Percentiles rank a stretch among this genome's conserved stretches.
Evolutionary conservation across 192 early-diverging fungal genomes (phyloP).

Genomic region (Entophlyctis luteolus): DNA sequence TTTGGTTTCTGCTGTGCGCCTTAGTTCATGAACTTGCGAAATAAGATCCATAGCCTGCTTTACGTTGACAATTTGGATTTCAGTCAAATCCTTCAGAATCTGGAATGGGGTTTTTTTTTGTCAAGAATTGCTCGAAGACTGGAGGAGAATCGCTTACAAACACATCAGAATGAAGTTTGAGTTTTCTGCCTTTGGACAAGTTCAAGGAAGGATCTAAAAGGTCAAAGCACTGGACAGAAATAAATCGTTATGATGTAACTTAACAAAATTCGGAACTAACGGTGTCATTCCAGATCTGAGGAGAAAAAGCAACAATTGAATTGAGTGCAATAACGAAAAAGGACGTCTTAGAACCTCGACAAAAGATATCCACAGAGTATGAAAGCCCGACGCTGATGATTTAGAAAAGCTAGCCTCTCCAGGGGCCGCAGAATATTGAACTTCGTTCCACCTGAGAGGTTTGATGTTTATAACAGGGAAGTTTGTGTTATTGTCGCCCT

Average conservation of each 20-base stretch:
- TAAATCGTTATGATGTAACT: neutral
- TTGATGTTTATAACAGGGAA: neutral
- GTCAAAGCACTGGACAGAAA: conserved; percentile 1
- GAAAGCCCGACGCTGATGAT: neutral
- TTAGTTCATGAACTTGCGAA: neutral
- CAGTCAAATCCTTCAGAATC: conserved; percentile 1
- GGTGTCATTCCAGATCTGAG: neutral
- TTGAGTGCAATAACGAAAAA: neutral
- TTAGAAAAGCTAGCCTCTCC: neutral
- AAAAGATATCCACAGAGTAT: conserved; percentile 18
- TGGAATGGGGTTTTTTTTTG: neutral
- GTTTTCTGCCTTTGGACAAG: neutral
- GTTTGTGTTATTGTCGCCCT: no score
- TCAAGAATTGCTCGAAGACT: neutral
- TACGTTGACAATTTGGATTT: neutral
- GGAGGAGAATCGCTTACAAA: neutral
- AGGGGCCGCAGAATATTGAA: neutral
- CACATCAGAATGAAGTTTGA: neutral
- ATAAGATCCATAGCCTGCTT: conserved; percentile 7
- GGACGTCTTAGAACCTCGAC: neutral
- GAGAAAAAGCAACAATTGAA: no score
- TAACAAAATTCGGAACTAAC: neutral
- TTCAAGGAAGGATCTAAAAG: neutral
- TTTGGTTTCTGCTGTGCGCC: conserved; percentile 20
- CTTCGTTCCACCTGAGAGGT: neutral